These are phyloP conservation scores for Medicago lupulina DNA, from an alignment of 306 rosid genomes.

Conservation along the genomic window DNA sequence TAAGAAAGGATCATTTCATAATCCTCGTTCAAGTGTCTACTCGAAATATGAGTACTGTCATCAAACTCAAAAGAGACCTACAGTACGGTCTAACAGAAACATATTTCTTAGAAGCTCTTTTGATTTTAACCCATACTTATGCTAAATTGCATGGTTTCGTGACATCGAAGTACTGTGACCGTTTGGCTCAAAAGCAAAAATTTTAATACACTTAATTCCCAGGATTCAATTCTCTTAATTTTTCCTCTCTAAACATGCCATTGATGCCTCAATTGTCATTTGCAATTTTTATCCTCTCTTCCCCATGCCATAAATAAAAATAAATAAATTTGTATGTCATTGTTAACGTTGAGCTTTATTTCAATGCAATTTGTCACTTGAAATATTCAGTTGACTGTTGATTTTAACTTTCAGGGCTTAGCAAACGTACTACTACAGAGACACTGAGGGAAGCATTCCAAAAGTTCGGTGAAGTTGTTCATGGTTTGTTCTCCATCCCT, in stretches of 20 bases:
- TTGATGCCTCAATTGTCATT: constrained; percentile 4
- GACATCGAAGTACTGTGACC: not conserved
- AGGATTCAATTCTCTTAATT: not conserved
- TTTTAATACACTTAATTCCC: not conserved
- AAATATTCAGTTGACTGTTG: constrained; percentile 14
- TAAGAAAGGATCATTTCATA: not conserved
- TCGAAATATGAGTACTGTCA: not conserved
- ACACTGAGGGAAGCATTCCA: constrained; percentile 70
- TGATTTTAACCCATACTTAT: not conserved
- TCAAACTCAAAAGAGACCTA: constrained; percentile 1
- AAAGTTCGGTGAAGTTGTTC: constrained; percentile 83
- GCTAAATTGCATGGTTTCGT: not conserved
- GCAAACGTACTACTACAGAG: constrained; percentile 89
- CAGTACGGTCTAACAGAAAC: not conserved
- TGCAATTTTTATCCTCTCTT: not conserved
- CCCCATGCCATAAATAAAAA: no score
- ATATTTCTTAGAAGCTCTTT: constrained; percentile 6
- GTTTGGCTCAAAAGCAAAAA: constrained; percentile 3
- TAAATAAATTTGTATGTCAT: not conserved
- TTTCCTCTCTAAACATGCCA: not conserved
- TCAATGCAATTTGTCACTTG: not conserved
- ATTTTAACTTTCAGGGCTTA: constrained; percentile 70
- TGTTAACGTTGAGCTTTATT: not conserved
- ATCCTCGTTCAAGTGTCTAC: not conserved
- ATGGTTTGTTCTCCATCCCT: constrained; percentile 53